phyloP scores from a whole-genome alignment of 164 flowering plant genomes.

The Tetrastigma voinierianum region DNA sequence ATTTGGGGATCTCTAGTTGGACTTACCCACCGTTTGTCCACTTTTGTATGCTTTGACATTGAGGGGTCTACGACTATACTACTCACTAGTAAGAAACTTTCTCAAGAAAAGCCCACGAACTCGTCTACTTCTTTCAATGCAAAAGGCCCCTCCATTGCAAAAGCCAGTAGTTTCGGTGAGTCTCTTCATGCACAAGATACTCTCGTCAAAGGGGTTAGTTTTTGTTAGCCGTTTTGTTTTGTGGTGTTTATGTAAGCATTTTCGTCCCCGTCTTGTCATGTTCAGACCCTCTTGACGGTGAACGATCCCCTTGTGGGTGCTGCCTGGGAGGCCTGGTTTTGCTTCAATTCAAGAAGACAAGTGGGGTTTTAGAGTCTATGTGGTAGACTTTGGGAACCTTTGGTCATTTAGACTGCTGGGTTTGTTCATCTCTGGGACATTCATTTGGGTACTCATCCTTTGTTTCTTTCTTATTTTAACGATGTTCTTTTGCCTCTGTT shows the following conservation, averaged over 20 bases:
- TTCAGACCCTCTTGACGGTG: constrained; percentile 9
- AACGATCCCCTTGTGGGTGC: constrained; percentile 11
- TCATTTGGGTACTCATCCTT: constrained; percentile 15
- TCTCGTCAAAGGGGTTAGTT: constrained; percentile 32
- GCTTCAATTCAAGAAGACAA: constrained; percentile 19
- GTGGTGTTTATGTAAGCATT: constrained; percentile 3
- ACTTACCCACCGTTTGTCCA: constrained; percentile 11
- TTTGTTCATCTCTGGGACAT: constrained; percentile 27
- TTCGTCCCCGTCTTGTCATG: constrained; percentile 5
- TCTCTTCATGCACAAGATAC: constrained; percentile 16
- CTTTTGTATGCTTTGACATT: constrained; percentile 32
- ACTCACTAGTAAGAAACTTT: not conserved
- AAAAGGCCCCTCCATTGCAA: constrained; percentile 16
- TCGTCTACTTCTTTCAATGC: constrained; percentile 35
- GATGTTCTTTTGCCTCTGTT: constrained; percentile 4
- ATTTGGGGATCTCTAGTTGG: constrained; percentile 10
- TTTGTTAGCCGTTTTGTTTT: constrained; percentile 12
- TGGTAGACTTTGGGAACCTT: constrained; percentile 17
- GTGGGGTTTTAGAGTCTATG: constrained; percentile 18
- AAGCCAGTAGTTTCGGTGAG: constrained; percentile 19
- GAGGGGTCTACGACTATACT: constrained; percentile 5
- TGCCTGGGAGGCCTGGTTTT: constrained; percentile 10
- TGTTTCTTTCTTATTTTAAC: constrained; percentile 11
- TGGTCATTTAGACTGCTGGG: constrained; percentile 18
- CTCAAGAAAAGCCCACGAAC: constrained; percentile 23